A percentile compares a stretch with the other conserved stretches of the same genome.
Evolutionary conservation across 768 basidiomycete species (phyloP).

Genomic region (Gelatoporia subvermispora): DNA sequence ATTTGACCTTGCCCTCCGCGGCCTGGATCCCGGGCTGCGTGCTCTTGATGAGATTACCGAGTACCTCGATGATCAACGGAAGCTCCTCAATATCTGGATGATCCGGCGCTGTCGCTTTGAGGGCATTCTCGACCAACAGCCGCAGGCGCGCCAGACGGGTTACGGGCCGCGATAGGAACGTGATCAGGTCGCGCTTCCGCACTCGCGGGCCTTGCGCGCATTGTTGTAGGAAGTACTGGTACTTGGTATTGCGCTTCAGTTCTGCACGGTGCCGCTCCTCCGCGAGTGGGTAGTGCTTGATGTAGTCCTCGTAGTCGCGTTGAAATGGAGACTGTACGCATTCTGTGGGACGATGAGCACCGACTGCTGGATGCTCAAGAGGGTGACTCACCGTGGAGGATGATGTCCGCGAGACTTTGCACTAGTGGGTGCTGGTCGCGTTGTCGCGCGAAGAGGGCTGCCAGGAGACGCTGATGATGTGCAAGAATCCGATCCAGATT

Average conservation of each 20-base stretch:
- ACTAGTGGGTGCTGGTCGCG: slow-evolving; percentile 82
- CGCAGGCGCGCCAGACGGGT: slow-evolving; percentile 82
- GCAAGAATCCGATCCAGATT: slow-evolving; percentile 67
- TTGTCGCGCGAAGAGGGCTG: slow-evolving; percentile 73
- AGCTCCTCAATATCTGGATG: slow-evolving; percentile 78
- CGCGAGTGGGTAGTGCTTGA: slow-evolving; percentile 84
- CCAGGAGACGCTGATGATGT: slow-evolving; percentile 67
- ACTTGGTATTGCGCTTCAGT: slow-evolving; percentile 59
- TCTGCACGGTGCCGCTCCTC: slow-evolving; percentile 80
- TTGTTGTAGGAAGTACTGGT: slow-evolving; percentile 61
- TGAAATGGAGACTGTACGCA: slow-evolving; percentile 40
- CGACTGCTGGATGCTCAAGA: neutral
- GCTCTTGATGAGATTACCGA: slow-evolving; percentile 73
- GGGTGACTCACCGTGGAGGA: slow-evolving; percentile 64
- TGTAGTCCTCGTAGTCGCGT: slow-evolving; percentile 70
- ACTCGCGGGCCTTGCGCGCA: slow-evolving; percentile 60
- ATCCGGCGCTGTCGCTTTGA: slow-evolving; percentile 61
- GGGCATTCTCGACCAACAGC: slow-evolving; percentile 65
- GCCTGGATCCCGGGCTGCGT: slow-evolving; percentile 88
- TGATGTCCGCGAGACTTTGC: slow-evolving; percentile 77
- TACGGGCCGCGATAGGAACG: slow-evolving; percentile 81
- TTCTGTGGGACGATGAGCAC: neutral
- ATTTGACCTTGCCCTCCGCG: slow-evolving; percentile 88
- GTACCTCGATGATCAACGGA: slow-evolving; percentile 62
- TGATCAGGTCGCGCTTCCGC: slow-evolving; percentile 71